Evolutionary conservation across 208 protist species (phyloP).

Genomic region (Phytomonas sp.): DNA sequence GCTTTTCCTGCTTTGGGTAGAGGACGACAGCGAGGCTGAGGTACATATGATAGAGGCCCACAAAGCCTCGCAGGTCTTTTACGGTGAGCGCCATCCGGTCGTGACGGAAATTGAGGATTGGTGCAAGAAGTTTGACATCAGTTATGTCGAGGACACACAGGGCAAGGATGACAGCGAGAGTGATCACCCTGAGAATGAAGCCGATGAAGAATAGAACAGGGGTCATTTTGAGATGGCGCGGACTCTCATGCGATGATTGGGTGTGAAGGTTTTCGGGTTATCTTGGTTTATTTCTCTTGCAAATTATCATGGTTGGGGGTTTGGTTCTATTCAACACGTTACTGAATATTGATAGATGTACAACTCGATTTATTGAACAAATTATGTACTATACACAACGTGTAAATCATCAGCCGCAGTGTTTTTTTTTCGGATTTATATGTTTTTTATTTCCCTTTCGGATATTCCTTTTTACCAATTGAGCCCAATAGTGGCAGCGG

Average conservation of each 20-base stretch:
- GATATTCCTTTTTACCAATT: background rate
- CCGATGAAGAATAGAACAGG: background rate
- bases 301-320: background rate
- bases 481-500: background rate
- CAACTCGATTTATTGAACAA: background rate
- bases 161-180: background rate
- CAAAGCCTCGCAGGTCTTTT: slow-evolving; percentile 46
- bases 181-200: background rate
- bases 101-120: slow-evolving; percentile 73
- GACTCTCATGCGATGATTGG: background rate
- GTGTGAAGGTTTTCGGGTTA: background rate
- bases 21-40: slow-evolving; percentile 45
- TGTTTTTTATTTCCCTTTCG: background rate
- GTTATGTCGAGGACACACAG: slow-evolving; percentile 12
- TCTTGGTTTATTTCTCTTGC: background rate
- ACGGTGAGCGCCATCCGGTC: slow-evolving; percentile 71
- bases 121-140: slow-evolving; percentile 57
- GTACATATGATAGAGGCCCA: slow-evolving; percentile 36
- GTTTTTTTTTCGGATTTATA: background rate
- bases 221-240: background rate
- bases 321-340: background rate
- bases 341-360: background rate
- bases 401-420: background rate
- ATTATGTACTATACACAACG: background rate
- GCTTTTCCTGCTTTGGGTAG: slow-evolving; percentile 76